These are phyloP conservation scores for Sordariomycetes sp. DNA, from an alignment of 2,329 filamentous ascomycete genomes.

Conservation along the genomic window DNA sequence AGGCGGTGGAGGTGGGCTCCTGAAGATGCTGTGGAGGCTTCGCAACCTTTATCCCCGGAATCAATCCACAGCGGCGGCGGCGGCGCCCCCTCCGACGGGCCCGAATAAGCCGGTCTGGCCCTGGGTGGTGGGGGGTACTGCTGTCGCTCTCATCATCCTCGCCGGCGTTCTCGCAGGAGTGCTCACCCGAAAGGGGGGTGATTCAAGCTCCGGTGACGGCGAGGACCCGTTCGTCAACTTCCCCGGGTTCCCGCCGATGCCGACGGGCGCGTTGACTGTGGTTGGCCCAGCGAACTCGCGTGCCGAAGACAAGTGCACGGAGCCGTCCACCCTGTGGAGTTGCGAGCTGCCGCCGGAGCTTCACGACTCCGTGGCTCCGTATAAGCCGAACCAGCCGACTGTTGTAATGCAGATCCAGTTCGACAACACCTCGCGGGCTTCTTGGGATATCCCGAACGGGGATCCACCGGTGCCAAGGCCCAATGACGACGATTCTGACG, in stretches of 20 bases:
- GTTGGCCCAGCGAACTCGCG: slow-evolving; percentile 58
- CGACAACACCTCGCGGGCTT: slow-evolving; percentile 45
- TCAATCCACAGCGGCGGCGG: background rate
- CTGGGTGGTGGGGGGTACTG: slow-evolving; percentile 43
- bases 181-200: background rate
- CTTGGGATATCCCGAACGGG: slow-evolving; percentile 36
- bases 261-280: slow-evolving; percentile 72
- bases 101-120: slow-evolving; percentile 52
- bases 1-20: slow-evolving; percentile 23
- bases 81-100: slow-evolving; percentile 14
- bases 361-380: slow-evolving; percentile 52
- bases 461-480: slow-evolving; percentile 15
- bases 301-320: slow-evolving; percentile 58
- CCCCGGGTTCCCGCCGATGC: slow-evolving; percentile 77
- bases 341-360: slow-evolving; percentile 74
- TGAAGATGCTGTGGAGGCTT: slow-evolving; percentile 21
- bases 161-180: slow-evolving; percentile 31
- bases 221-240: slow-evolving; percentile 67
- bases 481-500: background rate
- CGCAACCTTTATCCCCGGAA: background rate
- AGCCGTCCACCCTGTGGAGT: slow-evolving; percentile 70
- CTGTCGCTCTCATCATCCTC: slow-evolving; percentile 45
- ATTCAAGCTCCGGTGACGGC: background rate
- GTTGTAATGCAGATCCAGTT: slow-evolving; percentile 72
- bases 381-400: slow-evolving; percentile 59